phyloP scores from a whole-genome alignment of 305 asterid genomes.

The Solanum hybrid region DNA sequence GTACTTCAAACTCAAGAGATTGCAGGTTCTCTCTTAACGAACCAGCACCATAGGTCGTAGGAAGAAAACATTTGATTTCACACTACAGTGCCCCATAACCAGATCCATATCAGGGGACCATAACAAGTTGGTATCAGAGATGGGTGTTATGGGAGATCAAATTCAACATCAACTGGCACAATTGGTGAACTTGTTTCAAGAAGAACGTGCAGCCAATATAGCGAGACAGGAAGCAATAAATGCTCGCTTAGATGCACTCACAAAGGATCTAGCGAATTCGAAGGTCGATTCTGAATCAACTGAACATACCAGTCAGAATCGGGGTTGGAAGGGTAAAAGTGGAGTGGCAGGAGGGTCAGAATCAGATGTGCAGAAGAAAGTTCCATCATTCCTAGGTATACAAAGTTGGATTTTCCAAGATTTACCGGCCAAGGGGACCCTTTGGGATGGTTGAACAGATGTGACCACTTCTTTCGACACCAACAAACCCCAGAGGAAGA shows the following conservation, averaged over 20 bases:
- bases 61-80: background rate
- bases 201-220: background rate
- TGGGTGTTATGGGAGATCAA: background rate
- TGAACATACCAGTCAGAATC: background rate
- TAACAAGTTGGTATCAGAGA: background rate
- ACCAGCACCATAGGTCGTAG: background rate
- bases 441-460: background rate
- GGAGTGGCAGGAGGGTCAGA: background rate
- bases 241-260: background rate
- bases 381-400: background rate
- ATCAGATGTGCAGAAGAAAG: background rate
- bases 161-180: background rate
- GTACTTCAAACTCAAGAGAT: background rate
- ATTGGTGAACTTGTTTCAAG: background rate
- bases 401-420: background rate
- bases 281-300: background rate
- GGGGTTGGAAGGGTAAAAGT: background rate
- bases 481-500: background rate
- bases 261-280: background rate
- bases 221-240: background rate
- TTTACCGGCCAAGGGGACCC: background rate
- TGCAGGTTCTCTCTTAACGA: background rate
- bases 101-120: background rate
- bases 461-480: background rate
- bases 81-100: background rate